Conservation (phyloP, 2,329 filamentous ascomycete species). For the Tolypocladium ovalisporum region DNA sequence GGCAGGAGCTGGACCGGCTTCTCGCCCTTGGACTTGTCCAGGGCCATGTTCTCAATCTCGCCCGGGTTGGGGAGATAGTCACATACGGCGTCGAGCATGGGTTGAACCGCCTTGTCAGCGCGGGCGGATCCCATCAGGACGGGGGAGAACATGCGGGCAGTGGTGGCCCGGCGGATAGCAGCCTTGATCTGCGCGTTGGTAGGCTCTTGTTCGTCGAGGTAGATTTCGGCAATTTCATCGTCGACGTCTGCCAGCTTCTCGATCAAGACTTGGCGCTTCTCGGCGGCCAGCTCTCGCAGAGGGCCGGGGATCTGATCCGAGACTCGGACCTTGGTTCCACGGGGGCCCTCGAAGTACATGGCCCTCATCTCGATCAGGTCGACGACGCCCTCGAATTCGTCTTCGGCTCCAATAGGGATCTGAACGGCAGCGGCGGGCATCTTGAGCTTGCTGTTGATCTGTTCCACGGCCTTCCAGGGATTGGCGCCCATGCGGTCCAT, state of each 20-base stretch:
- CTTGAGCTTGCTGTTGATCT: constrained; percentile 94
- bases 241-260: constrained; percentile 96
- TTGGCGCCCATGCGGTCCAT: constrained; percentile 99
- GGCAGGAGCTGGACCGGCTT: constrained; percentile 77
- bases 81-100: constrained; percentile 92
- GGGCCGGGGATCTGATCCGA: constrained; percentile 77
- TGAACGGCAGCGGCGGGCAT: constrained; percentile 88
- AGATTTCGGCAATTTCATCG: constrained; percentile 93
- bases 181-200: constrained; percentile 76
- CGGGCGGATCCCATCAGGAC: constrained; percentile 95
- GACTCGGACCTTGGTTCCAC: constrained; percentile 66
- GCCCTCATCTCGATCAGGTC: constrained; percentile 88
- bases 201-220: constrained; percentile 77
- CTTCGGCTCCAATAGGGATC: constrained; percentile 85
- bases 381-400: constrained; percentile 84
- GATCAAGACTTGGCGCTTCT: constrained; percentile 77
- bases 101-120: constrained; percentile 89
- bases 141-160: constrained; percentile 78
- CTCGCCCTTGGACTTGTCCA: constrained; percentile 73
- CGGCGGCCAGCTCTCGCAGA: constrained; percentile 61
- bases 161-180: constrained; percentile 86
- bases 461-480: constrained; percentile 92
- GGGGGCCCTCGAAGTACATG: constrained; percentile 79
- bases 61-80: constrained; percentile 91
- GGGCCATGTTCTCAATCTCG: constrained; percentile 78